Percentiles rank a stretch among this genome's conserved stretches.
Conservation (phyloP, 345 rosid genomes). For the Brassica rapa region DNA sequence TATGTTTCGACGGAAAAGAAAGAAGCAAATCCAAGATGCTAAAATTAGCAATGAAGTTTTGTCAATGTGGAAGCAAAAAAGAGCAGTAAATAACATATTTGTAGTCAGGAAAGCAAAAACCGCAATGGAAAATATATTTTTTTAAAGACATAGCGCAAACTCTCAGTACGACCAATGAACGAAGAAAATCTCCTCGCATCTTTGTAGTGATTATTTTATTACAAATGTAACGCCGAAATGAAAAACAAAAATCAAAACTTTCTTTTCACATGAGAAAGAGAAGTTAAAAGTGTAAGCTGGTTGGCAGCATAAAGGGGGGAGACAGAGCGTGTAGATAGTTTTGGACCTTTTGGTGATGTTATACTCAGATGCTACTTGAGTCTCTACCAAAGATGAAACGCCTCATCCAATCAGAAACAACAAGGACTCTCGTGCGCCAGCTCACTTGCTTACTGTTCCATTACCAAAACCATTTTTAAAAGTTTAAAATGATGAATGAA, state of each 20-base stretch:
- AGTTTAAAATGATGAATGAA: not conserved
- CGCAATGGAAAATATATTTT: not conserved
- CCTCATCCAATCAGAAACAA: slow-evolving; percentile 86
- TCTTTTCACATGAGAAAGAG: not conserved
- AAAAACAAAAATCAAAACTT: slow-evolving; percentile 4
- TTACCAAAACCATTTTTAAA: not conserved
- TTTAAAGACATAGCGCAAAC: not conserved
- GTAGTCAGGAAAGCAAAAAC: not conserved
- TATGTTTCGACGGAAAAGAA: too few species aligned
- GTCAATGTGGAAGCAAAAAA: not conserved
- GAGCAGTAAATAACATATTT: not conserved
- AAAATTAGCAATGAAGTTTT: not conserved
- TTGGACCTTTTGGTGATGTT: not conserved
- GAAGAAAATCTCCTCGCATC: not conserved
- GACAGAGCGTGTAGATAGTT: not conserved
- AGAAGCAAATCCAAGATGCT: not conserved
- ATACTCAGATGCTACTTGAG: slow-evolving; percentile 71
- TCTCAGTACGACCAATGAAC: not conserved
- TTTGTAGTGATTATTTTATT: not conserved
- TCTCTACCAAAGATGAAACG: slow-evolving; percentile 91
- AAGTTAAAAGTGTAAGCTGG: slow-evolving; percentile 6
- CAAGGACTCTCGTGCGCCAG: slow-evolving; percentile 94
- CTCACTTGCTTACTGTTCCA: slow-evolving; percentile 87
- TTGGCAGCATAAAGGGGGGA: not conserved
- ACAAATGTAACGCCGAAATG: not conserved